Conservation (phyloP, 2,329 filamentous ascomycete species). For the Bipolaris zeicola region DNA sequence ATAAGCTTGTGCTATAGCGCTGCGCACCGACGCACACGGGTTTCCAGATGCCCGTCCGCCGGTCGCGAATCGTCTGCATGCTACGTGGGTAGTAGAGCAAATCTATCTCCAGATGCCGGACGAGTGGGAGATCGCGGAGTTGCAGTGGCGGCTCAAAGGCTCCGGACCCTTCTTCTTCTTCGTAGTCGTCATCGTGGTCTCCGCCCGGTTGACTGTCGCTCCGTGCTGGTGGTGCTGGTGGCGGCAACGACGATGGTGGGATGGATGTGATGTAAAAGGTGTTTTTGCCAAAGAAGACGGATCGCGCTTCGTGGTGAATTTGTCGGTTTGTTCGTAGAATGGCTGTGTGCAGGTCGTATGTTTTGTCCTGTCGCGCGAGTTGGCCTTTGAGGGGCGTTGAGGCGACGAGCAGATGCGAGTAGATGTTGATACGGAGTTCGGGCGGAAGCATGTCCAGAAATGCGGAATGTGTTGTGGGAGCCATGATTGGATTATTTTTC, state of each 20-base stretch:
- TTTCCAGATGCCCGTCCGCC: conserved; percentile 20
- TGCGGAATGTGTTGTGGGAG: conserved; percentile 14
- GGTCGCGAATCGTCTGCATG: conserved; percentile 10
- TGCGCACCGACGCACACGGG: conserved; percentile 23
- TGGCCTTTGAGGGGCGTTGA: conserved; percentile 27
- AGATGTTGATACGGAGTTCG: conserved; percentile 40
- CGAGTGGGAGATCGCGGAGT: conserved; percentile 20
- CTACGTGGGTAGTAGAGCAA: conserved; percentile 31
- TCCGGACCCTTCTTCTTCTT: conserved; percentile 15
- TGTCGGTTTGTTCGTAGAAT: conserved; percentile 48
- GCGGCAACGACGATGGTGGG: conserved; percentile 3
- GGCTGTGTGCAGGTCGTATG: conserved; percentile 41
- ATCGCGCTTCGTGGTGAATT: conserved; percentile 50
- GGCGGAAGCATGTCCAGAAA: conserved; percentile 38
- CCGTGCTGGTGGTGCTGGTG: neutral
- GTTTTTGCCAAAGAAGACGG: conserved; percentile 51
- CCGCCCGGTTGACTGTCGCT: conserved; percentile 2
- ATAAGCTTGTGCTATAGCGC: conserved; percentile 30
- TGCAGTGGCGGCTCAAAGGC: conserved; percentile 39
- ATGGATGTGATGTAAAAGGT: conserved; percentile 40
- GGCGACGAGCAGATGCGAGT: conserved; percentile 35
- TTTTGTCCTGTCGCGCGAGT: conserved; percentile 22
- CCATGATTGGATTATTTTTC: conserved; percentile 3
- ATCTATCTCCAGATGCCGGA: conserved; percentile 38
- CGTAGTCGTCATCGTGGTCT: neutral